Percentiles rank a stretch among this genome's conserved stretches.
Conservation (phyloP, 768 basidiomycete species). For the Boletus sensibilis region DNA sequence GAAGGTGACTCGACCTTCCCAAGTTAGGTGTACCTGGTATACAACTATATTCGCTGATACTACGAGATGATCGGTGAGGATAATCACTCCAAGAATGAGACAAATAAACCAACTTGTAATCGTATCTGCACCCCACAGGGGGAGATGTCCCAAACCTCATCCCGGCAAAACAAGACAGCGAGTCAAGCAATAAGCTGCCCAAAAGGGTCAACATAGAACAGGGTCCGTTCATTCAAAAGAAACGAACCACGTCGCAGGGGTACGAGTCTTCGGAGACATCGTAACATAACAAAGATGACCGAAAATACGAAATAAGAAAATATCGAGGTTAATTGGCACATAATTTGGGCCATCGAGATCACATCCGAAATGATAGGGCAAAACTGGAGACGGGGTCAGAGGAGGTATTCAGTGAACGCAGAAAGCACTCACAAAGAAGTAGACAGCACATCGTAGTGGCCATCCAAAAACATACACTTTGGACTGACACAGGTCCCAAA, state of each 20-base stretch:
- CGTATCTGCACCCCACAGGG: background rate
- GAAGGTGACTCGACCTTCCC: background rate
- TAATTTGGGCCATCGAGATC: conserved; percentile 14
- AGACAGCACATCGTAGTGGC: conserved; percentile 16
- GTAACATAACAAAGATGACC: conserved; percentile 5
- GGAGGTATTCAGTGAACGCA: background rate
- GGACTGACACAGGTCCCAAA: conserved; percentile 6
- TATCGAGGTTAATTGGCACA: conserved; percentile 15
- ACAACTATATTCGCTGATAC: conserved; percentile 6
- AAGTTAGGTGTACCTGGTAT: background rate
- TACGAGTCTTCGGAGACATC: background rate
- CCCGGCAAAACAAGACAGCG: background rate
- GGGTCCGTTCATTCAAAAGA: background rate
- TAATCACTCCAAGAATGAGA: background rate
- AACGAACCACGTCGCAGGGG: conserved; percentile 13
- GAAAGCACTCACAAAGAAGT: conserved; percentile 20
- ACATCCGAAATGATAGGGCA: conserved; percentile 23
- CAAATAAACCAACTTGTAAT: background rate
- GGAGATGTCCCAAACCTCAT: background rate
- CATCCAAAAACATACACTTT: background rate
- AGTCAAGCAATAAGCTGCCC: conserved; percentile 7
- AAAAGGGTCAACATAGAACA: background rate
- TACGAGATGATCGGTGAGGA: background rate
- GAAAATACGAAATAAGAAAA: conserved; percentile 13
- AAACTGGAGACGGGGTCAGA: conserved; percentile 16